phyloP scores from a whole-genome alignment of 2,329 filamentous ascomycete genomes.

The Penicillium sp. region DNA sequence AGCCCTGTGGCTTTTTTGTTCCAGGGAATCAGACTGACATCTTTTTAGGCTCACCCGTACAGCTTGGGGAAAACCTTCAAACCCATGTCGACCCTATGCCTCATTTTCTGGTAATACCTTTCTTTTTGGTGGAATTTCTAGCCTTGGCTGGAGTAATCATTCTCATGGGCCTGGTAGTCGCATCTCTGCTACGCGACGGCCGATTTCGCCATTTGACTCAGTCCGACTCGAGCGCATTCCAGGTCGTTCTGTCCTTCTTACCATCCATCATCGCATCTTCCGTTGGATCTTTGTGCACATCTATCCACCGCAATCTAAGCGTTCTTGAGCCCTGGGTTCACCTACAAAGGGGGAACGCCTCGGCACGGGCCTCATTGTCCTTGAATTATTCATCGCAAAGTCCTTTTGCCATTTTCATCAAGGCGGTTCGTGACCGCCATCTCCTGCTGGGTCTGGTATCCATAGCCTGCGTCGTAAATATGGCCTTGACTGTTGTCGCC shows the following conservation, averaged over 20 bases:
- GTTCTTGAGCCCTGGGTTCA: constrained; percentile 40
- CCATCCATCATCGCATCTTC: constrained; percentile 36
- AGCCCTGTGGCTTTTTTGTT: not conserved
- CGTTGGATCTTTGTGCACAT: constrained; percentile 34
- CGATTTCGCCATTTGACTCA: constrained; percentile 34
- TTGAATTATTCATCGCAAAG: constrained; percentile 38
- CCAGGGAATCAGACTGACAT: constrained; percentile 1
- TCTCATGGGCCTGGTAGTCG: constrained; percentile 31
- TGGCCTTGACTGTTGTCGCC: constrained; percentile 31
- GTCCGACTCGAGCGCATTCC: constrained; percentile 33
- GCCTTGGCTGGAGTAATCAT: constrained; percentile 33
- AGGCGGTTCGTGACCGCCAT: constrained; percentile 30
- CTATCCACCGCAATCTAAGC: constrained; percentile 36
- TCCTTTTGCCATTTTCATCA: constrained; percentile 31
- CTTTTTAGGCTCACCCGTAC: constrained; percentile 23
- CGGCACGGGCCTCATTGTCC: constrained; percentile 28
- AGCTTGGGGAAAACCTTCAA: constrained; percentile 26
- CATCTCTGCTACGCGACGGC: constrained; percentile 31
- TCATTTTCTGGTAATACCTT: constrained; percentile 36
- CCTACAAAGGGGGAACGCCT: constrained; percentile 32
- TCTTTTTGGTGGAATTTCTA: constrained; percentile 38
- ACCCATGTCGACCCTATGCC: constrained; percentile 33
- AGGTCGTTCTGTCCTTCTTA: constrained; percentile 33
- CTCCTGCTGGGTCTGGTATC: constrained; percentile 31
- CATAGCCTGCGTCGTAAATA: constrained; percentile 33